Base-by-base conservation (phyloP, 257 asterid genomes). In the Salvia splendens region DNA sequence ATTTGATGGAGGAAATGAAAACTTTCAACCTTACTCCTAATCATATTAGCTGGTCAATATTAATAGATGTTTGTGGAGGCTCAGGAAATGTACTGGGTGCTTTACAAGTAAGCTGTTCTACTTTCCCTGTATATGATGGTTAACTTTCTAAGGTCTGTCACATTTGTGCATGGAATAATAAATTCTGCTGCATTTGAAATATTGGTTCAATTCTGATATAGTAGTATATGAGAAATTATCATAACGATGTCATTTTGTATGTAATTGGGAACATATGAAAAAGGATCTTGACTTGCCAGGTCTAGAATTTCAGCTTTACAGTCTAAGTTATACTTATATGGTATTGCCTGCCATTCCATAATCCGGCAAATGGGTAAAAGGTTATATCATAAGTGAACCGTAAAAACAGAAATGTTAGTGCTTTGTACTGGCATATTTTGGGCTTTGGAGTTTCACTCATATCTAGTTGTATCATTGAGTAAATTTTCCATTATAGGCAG, bases 1-100 rank as follows among this genome's bases (percentile, higher is more conserved):
- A 81, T 77, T 81, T 92, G 80, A 85, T 92, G 94, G 95, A 83
- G 64, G 98, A 87, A 87, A 89, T 92, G 98, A 86, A 79, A 81
- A 76, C 78, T 46, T 74, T 67, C 42, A 96, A 93, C 67, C 92
- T 92, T 77, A 78, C 87, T 65, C 98, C 97, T 73, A 78, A 87
- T 81, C 83, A 80, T 28, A 86, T 93, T 75, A 93, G 89, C 86
- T 93, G 97, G 96, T 85, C 98, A 45, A 89, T 85, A 76, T 77
- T 93, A 80, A 82, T 93, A 32, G 88, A 86, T 77, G 75, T 93
- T 55, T 86, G 86, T 65, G 97, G 98, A 67, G 81, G 80, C 72
- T 77, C 88, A 28, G 91, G 93, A 54, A 78, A 82, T 74, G 77
- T 87, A 55, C 63, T 28, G 54, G 87, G 84, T 73, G 92, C 93